Base-by-base conservation (phyloP, 208 protist species). In the Endotrypanum monterogeii region DNA sequence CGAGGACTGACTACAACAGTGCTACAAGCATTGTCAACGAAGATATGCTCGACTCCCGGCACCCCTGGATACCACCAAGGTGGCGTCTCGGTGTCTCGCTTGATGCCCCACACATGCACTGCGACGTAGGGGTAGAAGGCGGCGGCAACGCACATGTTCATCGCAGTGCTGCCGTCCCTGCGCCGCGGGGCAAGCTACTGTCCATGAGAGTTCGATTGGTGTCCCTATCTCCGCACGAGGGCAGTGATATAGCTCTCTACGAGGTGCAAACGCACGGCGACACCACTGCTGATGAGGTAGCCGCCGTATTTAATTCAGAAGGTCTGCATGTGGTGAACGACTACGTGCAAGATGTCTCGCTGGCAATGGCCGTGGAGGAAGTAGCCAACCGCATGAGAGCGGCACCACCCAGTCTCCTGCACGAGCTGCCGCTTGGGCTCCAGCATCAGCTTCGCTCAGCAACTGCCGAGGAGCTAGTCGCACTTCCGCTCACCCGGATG, bases 241-340 rank as follows among this genome's bases (percentile, higher is more conserved):
- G 57, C 12, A 86, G 83, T 52, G 79, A 89, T 14, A 14, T 85
- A 46, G 91, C 87, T 0, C 58, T 95, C 28, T 95, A 93, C 79
- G 89, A 95, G 57, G 85, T 95, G 41, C 71, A 70, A 55, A 74
- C 71, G 11, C 81, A 69, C 54, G 81, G 79, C 35, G 67, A 87
- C 66, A 74, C 71, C 20, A 87, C 86, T 1, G 79, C 88, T 1
- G 91, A 96, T 51, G 91, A 96, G 71, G 72, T 96, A 5, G 77
- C 78, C 3, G 79, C 86, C 1, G 69, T 90, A 20, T 96, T 96
- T 73, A 79, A 84, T 3, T 83, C 84, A 0, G 71, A 89, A 52
- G 86, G 87, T 14, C 83, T 92, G 35, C 32, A 48, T 32, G 89
- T 94, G 41, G 5, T 92, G 30, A 94, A 96, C 56, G 91, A 96